Evolutionary conservation across 1,139 yeast species (phyloP), one percentile per base, ranked within the genome.

Genomic region (Kodamaea ohmeri): DNA sequence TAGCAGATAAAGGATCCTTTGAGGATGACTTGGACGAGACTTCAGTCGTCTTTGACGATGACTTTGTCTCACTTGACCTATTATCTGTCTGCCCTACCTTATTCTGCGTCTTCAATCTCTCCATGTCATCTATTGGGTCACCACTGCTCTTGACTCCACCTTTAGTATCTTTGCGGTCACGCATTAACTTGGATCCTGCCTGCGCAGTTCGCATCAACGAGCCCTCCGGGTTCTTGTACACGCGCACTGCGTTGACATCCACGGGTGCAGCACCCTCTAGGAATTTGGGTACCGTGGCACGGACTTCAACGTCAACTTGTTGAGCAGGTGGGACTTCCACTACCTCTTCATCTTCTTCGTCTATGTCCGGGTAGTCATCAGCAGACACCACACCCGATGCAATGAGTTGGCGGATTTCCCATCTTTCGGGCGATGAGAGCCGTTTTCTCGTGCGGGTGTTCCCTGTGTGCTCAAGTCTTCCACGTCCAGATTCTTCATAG

Each of bases 381-480:
- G 83, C 77, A 2, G 80, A 70, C 0, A 79, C 78, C 0, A 77
- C 92, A 2, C 95, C 95, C 3, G 94, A 79, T 0, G 94, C 84
- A 25, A 84, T 82, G 24, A 87, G 65, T 52, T 90, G 97, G 24
- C 86, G 69, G 37, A 87, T 73, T 52, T 90, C 97, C 96, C 96
- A 90, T 41, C 90, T 63, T 56, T 90, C 97, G 1, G 95, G 95
- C 0, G 95, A 83, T 0, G 94, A 82, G 26, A 83, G 58, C 36
- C 87, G 64, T 49, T 80, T 69, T 17, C 34, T 17, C 4, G 26
- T 4, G 5, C 13, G 18, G 6, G 15, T 11, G 29, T 16, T 5
- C 6, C n/a, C 17, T 20, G 8, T 20, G 8, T 12, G 6, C 6
- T 25, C 29, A 14, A 6, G 6, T 14, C 30, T 27, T 29, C 30